Conservation (phyloP, 1,284 basidiomycete species). For the Tilletia horrida region DNA sequence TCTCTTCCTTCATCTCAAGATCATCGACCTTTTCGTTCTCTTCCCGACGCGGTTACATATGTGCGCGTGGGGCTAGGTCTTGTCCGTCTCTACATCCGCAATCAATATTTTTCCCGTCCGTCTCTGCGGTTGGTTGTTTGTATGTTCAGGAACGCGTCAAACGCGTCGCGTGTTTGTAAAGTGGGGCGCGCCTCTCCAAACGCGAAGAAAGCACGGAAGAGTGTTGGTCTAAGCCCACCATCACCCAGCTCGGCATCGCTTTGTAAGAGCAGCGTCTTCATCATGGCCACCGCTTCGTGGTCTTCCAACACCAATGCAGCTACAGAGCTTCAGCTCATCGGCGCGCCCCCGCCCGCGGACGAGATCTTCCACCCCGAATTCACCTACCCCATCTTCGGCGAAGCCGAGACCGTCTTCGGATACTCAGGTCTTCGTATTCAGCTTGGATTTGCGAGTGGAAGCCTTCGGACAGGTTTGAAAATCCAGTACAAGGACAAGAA, state of each 20-base stretch:
- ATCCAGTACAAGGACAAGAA: conserved; percentile 46
- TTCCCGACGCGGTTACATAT: neutral
- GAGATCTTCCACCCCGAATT: conserved; percentile 43
- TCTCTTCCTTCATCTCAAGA: neutral
- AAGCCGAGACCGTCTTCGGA: conserved; percentile 94
- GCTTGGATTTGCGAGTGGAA: conserved; percentile 83
- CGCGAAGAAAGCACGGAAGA: too few species aligned
- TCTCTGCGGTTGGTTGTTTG: neutral
- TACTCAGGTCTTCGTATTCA: conserved; percentile 66
- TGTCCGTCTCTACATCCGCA: neutral
- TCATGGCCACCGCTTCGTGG: conserved; percentile 28
- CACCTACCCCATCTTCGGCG: conserved; percentile 72
- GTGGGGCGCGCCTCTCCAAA: too few species aligned
- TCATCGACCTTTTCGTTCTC: neutral
- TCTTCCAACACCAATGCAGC: conserved; percentile 42
- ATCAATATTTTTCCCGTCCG: neutral
- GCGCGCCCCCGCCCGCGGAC: conserved; percentile 31
- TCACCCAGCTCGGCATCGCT: neutral
- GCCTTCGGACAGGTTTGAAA: conserved; percentile 61
- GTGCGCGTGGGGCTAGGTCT: neutral
- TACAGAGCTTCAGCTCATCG: conserved; percentile 37
- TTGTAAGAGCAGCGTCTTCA: neutral
- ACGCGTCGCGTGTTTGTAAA: too few species aligned
- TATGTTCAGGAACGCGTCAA: neutral
- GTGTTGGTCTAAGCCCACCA: neutral